These are phyloP conservation scores for Geranomyces variabilis DNA, from an alignment of 192 early-diverging fungal genomes.

Conservation along the genomic window DNA sequence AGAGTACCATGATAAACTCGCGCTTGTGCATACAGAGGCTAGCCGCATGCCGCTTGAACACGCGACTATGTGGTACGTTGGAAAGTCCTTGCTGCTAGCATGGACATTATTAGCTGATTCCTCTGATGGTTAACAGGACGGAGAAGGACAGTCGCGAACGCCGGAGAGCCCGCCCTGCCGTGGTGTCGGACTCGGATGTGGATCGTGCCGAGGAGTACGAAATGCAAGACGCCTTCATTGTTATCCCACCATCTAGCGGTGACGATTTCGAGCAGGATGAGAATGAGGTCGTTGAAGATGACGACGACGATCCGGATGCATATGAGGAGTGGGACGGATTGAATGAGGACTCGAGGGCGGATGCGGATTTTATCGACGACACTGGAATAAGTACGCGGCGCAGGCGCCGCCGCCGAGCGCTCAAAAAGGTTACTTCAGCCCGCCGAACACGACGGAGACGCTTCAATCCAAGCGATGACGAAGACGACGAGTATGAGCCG, in stretches of 20 bases:
- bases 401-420: not conserved
- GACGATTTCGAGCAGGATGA: conserved; percentile 40
- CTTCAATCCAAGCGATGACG: conserved; percentile 6
- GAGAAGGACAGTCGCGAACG: not conserved
- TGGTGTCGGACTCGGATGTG: conserved; percentile 12
- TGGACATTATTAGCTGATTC: not conserved
- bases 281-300: conserved; percentile 25
- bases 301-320: conserved; percentile 6
- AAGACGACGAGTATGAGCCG: conserved; percentile 2
- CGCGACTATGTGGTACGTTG: not conserved
- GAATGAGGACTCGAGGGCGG: not conserved
- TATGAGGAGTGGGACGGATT: not conserved
- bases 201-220: conserved; percentile 1
- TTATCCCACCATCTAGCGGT: conserved; percentile 39
- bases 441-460: not conserved
- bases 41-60: not conserved
- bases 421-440: not conserved
- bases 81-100: no score
- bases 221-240: conserved; percentile 11
- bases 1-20: conserved; percentile 7
- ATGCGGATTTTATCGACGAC: conserved; percentile 27
- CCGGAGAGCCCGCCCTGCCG: not conserved
- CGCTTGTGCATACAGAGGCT: conserved; percentile 3
- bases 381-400: conserved; percentile 6
- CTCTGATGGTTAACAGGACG: not conserved